phyloP scores from a whole-genome alignment of 1,284 basidiomycete genomes.

The Trichosporon asahii region DNA sequence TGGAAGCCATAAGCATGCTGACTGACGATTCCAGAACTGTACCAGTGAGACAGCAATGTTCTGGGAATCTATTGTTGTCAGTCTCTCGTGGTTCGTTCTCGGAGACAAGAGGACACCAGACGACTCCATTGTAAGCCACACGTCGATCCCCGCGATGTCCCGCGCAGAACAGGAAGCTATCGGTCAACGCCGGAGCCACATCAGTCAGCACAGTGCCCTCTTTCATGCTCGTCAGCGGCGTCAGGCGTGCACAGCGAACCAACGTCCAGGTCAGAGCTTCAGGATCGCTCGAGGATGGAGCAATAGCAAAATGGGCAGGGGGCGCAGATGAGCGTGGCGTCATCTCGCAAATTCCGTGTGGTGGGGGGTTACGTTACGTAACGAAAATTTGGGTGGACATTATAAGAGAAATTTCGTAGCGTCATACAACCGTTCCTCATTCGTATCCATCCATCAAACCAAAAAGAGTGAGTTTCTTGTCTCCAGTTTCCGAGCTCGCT shows the following conservation, averaged over 20 bases:
- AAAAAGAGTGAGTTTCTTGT: conserved; percentile 5
- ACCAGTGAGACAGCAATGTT: too few species aligned
- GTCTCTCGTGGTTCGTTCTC: too few species aligned
- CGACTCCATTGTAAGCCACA: not conserved
- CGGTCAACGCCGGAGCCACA: not conserved
- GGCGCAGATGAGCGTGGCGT: not conserved
- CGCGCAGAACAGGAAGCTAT: not conserved
- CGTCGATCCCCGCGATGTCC: not conserved
- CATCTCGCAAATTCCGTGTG: not conserved
- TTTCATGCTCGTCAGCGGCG: not conserved
- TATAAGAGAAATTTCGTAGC: not conserved
- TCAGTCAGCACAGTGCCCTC: not conserved
- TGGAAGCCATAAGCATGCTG: too few species aligned
- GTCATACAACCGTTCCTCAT: not conserved
- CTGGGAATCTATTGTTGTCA: too few species aligned
- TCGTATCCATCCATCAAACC: not conserved
- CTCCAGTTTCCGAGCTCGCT: not conserved
- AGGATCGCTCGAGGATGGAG: not conserved
- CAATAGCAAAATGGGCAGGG: not conserved
- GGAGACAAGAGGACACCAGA: not conserved
- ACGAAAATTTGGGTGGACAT: not conserved
- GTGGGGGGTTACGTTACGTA: not conserved
- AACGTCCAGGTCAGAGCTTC: not conserved
- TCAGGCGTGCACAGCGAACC: not conserved
- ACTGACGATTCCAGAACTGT: too few species aligned